These are phyloP conservation scores for Conoideocrella luteorostrata DNA, from an alignment of 2,329 filamentous ascomycete genomes.

Conservation along the genomic window DNA sequence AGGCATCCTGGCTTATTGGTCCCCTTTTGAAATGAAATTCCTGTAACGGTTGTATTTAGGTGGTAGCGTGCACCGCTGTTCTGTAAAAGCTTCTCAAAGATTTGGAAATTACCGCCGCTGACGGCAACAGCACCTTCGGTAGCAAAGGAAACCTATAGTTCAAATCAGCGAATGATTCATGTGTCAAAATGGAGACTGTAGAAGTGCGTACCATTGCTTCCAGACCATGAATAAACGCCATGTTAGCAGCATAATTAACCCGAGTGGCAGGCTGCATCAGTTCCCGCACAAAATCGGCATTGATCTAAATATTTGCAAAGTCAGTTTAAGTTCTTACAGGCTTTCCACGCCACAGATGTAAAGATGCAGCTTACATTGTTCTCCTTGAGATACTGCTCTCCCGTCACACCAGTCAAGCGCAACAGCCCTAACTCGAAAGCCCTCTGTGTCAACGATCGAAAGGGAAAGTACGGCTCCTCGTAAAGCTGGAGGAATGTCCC, in stretches of 20 bases:
- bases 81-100: slow-evolving; percentile 77
- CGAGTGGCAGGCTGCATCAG: slow-evolving; percentile 86
- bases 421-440: slow-evolving; percentile 62
- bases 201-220: slow-evolving; percentile 63
- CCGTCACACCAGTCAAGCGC: slow-evolving; percentile 62
- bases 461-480: slow-evolving; percentile 75
- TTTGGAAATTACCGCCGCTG: slow-evolving; percentile 84
- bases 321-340: slow-evolving; percentile 4
- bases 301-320: slow-evolving; percentile 40
- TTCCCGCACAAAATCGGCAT: slow-evolving; percentile 63
- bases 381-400: slow-evolving; percentile 61
- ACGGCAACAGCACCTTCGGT: slow-evolving; percentile 77
- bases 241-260: slow-evolving; percentile 90
- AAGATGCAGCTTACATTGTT: slow-evolving; percentile 39
- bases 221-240: slow-evolving; percentile 79
- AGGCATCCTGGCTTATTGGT: slow-evolving; percentile 30
- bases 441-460: slow-evolving; percentile 64
- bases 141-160: slow-evolving; percentile 70
- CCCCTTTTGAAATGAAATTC: slow-evolving; percentile 46
- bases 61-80: slow-evolving; percentile 53
- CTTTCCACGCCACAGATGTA: not conserved
- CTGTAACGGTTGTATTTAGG: slow-evolving; percentile 62
- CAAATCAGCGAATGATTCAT: not conserved
- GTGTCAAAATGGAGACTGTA: not conserved
- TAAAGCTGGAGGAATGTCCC: slow-evolving; percentile 75